These are phyloP conservation scores for Trichomonascaceae sp. DNA, from an alignment of 1,139 yeast species.

Conservation along the genomic window DNA sequence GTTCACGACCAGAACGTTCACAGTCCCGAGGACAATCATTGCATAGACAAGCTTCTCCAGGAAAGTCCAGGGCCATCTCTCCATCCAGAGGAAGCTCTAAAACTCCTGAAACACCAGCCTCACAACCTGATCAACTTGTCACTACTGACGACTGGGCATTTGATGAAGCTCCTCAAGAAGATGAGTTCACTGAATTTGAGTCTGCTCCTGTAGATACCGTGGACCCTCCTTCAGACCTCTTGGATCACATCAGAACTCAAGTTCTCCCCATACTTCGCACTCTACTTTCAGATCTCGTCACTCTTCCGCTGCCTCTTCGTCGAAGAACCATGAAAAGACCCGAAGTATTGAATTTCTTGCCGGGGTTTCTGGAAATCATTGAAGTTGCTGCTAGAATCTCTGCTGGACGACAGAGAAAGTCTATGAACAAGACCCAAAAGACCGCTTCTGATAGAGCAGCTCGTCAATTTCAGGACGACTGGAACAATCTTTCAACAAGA, in stretches of 20 bases:
- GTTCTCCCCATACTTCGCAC: conserved; percentile 18
- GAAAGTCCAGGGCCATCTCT: neutral
- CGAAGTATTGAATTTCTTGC: conserved; percentile 20
- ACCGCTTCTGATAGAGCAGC: conserved; percentile 19
- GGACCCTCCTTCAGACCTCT: conserved; percentile 18
- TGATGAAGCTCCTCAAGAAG: conserved; percentile 3
- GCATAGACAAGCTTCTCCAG: neutral
- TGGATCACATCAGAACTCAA: conserved; percentile 14
- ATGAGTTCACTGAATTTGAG: conserved; percentile 11
- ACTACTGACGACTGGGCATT: conserved; percentile 7
- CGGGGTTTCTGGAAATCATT: conserved; percentile 21
- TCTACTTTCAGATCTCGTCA: conserved; percentile 20
- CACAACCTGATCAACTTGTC: neutral
- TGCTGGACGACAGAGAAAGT: conserved; percentile 24
- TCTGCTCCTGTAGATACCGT: conserved; percentile 11
- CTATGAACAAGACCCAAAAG: conserved; percentile 11
- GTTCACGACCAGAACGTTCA: neutral
- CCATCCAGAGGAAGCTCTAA: neutral
- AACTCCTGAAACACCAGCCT: neutral
- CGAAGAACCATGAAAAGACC: conserved; percentile 23
- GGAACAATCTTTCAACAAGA: conserved; percentile 18
- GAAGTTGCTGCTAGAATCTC: conserved; percentile 21
- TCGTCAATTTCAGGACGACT: conserved; percentile 18
- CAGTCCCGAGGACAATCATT: too few species aligned
- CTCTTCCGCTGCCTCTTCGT: conserved; percentile 21